Base-by-base conservation (phyloP, 2,329 filamentous ascomycete species). In the Alternaria incomplexa region DNA sequence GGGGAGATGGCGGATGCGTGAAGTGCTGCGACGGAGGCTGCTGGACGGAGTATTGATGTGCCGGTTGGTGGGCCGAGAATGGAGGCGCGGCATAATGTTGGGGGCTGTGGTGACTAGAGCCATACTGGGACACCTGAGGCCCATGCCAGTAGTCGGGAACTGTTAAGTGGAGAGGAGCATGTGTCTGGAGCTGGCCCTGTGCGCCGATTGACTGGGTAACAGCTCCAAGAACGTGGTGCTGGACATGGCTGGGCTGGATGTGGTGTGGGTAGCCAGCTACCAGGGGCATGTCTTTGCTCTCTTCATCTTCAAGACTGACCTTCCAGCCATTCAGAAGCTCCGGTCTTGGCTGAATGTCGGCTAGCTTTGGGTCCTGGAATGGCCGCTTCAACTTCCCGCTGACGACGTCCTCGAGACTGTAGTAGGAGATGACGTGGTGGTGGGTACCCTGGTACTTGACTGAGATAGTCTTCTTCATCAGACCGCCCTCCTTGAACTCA, bases 391-490 rank as follows among this genome's bases (percentile, higher is more conserved):
- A 70, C 47, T 76, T 76, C 8, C 77, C 76, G 12, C 58, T 71
- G 23, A 79, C 85, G n/a, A 93, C 91, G 75, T 97, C 93, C 6
- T 92, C 88, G 11, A 95, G 85, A 46, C 84, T 92, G 82, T 97
- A 97, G 77, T 97, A 97, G 15, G 91, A 94, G 44, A 97, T 93
- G 55, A 97, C 82, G 73, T 97, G 93, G 73, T 97, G 93, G 3
- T 89, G 89, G 3, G 93, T 87, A 3, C 91, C 91, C 25, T 90
- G 86, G 54, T 91, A 89, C 3, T 87, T 89, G 43, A 97, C 88
- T 71, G 91, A 95, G 80, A 97, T 93, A 0, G 93, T 97, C 84
- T 97, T 97, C 85, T 97, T 97, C 66, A 97, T 88, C 44, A 97
- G 81, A 0, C 94, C 93, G 2, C 89, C 87, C 13, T 89, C 84